These are phyloP conservation scores for Penicillium daleae DNA, from an alignment of 495 filamentous ascomycete genomes.

Conservation along the genomic window DNA sequence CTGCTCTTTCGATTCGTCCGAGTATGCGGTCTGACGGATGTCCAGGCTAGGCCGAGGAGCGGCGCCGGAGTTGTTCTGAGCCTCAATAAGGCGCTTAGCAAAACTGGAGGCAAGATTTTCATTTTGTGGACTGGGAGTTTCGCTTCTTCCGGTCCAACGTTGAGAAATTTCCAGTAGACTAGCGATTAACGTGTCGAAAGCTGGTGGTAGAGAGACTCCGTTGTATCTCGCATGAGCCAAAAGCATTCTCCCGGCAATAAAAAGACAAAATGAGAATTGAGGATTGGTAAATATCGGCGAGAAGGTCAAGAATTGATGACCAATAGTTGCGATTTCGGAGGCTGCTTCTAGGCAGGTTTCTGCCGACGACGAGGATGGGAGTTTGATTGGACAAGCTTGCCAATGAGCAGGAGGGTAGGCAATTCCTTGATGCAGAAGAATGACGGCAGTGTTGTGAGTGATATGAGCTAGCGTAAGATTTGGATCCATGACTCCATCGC, in stretches of 20 bases:
- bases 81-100: conserved; percentile 34
- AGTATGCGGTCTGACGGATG: conserved; percentile 42
- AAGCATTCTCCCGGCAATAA: conserved; percentile 38
- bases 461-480: conserved; percentile 33
- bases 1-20: conserved; percentile 28
- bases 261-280: conserved; percentile 33
- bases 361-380: conserved; percentile 22
- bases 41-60: conserved; percentile 27
- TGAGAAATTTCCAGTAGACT: conserved; percentile 38
- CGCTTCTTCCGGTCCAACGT: conserved; percentile 34
- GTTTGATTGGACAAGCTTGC: conserved; percentile 21
- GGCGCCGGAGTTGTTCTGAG: conserved; percentile 26
- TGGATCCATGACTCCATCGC: conserved; percentile 30
- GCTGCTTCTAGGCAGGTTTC: conserved; percentile 33
- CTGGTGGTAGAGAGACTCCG: conserved; percentile 20
- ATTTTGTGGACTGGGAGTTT: conserved; percentile 1
- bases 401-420: conserved; percentile 30
- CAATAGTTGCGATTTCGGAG: conserved; percentile 27
- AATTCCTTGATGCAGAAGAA: conserved; percentile 30
- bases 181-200: conserved; percentile 30
- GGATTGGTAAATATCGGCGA: conserved; percentile 27
- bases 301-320: conserved; percentile 23
- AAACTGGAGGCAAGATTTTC: conserved; percentile 42
- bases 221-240: conserved; percentile 36
- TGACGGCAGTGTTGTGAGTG: conserved; percentile 32